Base-by-base conservation (phyloP, 2,329 filamentous ascomycete species). In the Colletotrichum gloeosporioides region DNA sequence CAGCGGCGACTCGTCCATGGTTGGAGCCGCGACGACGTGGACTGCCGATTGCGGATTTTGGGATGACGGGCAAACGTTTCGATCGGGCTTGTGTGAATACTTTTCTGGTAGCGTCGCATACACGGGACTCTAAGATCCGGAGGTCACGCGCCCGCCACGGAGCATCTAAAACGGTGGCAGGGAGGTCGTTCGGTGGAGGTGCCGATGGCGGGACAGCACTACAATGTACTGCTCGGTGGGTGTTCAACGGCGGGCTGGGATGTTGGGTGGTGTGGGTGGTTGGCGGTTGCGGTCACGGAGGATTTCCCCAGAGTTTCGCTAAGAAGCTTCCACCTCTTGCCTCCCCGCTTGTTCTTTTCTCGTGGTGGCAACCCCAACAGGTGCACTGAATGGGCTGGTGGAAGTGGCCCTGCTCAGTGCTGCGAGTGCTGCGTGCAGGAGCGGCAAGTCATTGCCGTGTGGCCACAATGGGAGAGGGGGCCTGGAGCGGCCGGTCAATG, bases 1-100 rank as follows among this genome's bases (percentile, higher is more conserved):
- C 79, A 96, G 85, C 59, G 93, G 90, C 73, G 94, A 91, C 34
- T 90, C 88, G 82, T 96, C 94, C 94, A 96, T 95, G 67, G 39
- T 71, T 44, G 55, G 13, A 53, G 29, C 64, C 27, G 68, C 61
- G 53, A 49, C n/a, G 63, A 44, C 53, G 31, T 57, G 22, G 59
- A 27, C 18, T 73, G 57, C 32, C 49, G 57, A 39, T 59, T 29
- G n/a, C 53, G 63, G 39, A 27, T 69, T 57, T 44, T 31, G n/a
- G 12, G 73, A 71, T 29, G 34, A 44, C 22, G 68, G 44, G 39
- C 44, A 8, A 31, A 34, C 27, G 39, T 25, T 16, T 34, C 29
- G 39, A 39, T 57, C 31, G 57, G 55, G 55, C n/a, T 53, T 57
- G 57, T 59, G 39, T 34, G 22, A 22, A 25, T 27, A 25, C 18